These are phyloP conservation scores for cucumber (Cucumis sativus) DNA, from an alignment of 306 rosid genomes.

Conservation along the genomic window DNA sequence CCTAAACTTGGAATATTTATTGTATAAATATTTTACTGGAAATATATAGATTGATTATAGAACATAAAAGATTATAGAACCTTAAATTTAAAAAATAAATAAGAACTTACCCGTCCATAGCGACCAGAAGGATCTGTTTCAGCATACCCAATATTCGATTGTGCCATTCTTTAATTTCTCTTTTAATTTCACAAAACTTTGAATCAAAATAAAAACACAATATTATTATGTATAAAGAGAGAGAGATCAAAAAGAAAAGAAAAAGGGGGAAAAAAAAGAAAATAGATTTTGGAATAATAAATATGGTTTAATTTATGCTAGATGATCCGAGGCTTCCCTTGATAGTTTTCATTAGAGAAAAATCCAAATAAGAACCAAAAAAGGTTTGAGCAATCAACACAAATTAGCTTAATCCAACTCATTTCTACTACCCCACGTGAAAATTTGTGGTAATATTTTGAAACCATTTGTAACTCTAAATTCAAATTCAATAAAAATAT, in stretches of 20 bases:
- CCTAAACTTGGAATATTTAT: no score
- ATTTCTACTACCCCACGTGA: conserved; percentile 39
- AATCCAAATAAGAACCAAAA: conserved; percentile 50
- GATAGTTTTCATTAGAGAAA: conserved; percentile 56
- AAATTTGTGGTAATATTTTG: conserved; percentile 20
- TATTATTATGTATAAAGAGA: no score
- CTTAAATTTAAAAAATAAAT: no score
- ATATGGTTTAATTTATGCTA: conserved; percentile 12
- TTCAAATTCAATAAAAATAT: no score
- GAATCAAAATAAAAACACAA: no score
- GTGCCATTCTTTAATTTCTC: conserved; percentile 9
- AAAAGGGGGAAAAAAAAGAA: background rate
- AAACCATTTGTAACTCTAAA: conserved; percentile 21
- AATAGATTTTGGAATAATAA: no score
- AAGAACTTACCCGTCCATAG: conserved; percentile 64
- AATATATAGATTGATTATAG: no score
- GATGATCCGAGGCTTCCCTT: conserved; percentile 78
- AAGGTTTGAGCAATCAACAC: conserved; percentile 54
- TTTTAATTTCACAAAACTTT: background rate
- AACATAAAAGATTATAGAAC: no score
- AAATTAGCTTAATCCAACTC: conserved; percentile 34
- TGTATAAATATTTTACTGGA: no score
- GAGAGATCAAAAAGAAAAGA: background rate
- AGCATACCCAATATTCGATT: conserved; percentile 25
- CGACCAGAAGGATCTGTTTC: conserved; percentile 87